phyloP scores from a whole-genome alignment of 139 green algal species.

The Chlamydomonas urium region DNA sequence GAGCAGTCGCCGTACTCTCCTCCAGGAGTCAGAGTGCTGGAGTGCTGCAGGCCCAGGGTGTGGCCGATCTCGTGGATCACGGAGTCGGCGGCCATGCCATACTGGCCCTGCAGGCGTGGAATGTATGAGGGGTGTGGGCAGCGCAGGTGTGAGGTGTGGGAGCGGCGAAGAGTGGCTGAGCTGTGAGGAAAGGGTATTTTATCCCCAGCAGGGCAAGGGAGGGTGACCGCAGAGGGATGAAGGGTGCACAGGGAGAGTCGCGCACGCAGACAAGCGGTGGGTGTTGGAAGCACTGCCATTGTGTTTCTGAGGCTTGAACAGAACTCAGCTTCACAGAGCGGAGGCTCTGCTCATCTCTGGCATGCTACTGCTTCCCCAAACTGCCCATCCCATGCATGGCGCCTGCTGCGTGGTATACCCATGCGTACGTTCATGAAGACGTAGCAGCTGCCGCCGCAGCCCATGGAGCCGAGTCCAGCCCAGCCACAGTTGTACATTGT shows the following conservation, averaged over 20 bases:
- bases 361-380: background rate
- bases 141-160: background rate
- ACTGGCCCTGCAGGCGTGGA: background rate
- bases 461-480: conserved; percentile 19
- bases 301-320: conserved; percentile 3
- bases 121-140: background rate
- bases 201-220: background rate
- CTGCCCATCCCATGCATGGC: background rate
- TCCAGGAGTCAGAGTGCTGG: conserved; percentile 2
- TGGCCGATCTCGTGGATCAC: conserved; percentile 28
- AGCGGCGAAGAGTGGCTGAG: background rate
- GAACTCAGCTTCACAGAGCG: background rate
- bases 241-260: too few species aligned
- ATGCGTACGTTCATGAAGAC: conserved; percentile 12
- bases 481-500: conserved; percentile 3
- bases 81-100: conserved; percentile 2
- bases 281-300: too few species aligned
- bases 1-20: conserved; percentile 24
- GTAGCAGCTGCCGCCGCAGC: conserved; percentile 19
- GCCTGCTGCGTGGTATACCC: too few species aligned
- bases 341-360: too few species aligned
- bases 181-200: background rate
- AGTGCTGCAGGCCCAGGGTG: conserved; percentile 23
- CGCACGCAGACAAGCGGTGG: too few species aligned
- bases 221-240: too few species aligned